Percentiles rank a stretch among this genome's conserved stretches.
Conservation (phyloP, 495 filamentous ascomycete genomes). For the Usnea hakonensis region DNA sequence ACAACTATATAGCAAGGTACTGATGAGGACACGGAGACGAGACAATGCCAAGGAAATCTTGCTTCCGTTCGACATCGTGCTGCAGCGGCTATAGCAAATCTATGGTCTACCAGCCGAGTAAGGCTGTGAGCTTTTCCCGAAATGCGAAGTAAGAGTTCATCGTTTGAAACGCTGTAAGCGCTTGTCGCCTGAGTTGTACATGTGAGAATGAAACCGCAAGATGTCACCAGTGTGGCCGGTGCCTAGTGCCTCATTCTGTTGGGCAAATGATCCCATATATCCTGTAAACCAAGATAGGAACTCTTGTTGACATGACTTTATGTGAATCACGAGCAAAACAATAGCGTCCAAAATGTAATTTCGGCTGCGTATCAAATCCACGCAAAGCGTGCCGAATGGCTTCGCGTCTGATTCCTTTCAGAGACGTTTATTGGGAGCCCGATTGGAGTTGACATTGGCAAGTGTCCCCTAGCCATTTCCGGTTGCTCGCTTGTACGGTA, state of each 20-base stretch:
- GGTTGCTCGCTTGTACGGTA: too few species aligned
- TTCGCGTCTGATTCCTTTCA: background rate
- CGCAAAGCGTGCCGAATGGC: background rate
- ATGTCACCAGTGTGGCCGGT: too few species aligned
- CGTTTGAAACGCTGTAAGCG: background rate
- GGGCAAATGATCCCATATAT: too few species aligned
- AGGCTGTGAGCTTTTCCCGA: background rate
- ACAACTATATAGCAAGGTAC: background rate
- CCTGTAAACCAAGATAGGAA: background rate
- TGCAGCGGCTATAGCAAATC: background rate
- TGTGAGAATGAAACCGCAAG: background rate
- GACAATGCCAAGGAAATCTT: background rate
- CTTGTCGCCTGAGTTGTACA: background rate
- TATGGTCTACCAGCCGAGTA: too few species aligned
- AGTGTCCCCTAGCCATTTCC: too few species aligned
- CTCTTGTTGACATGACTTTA: background rate
- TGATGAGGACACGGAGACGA: background rate
- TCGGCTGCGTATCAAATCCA: background rate
- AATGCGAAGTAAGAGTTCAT: background rate
- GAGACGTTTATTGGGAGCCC: background rate
- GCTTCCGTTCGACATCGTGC: background rate
- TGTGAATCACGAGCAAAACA: background rate
- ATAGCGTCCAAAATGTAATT: background rate
- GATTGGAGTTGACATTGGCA: background rate
- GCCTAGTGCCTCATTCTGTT: too few species aligned